Conservation (phyloP, 257 asterid species). For the Ophiorrhiza pumila region DNA sequence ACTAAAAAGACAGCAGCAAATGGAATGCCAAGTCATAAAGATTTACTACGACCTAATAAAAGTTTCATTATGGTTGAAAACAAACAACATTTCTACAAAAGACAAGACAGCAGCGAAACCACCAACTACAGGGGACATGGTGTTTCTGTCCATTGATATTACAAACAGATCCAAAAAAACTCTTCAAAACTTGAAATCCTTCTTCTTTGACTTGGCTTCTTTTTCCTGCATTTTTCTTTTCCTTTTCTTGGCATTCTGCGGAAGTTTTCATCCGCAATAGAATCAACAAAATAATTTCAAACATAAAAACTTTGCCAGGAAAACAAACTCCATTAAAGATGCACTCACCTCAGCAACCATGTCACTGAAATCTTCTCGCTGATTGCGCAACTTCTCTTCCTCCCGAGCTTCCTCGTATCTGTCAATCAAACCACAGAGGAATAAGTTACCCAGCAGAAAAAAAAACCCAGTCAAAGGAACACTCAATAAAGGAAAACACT, state of each 20-base stretch:
- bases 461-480: not conserved
- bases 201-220: slow-evolving; percentile 88
- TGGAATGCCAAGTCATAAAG: too few relatives aligned
- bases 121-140: not conserved
- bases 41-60: too few relatives aligned
- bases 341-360: slow-evolving; percentile 88
- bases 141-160: not conserved
- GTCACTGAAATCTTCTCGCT: slow-evolving; percentile 95
- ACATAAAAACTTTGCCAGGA: not conserved
- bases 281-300: not conserved
- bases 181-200: slow-evolving; percentile 72
- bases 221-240: slow-evolving; percentile 91
- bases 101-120: not conserved
- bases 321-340: not conserved
- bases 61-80: too few relatives aligned
- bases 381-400: slow-evolving; percentile 80
- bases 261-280: slow-evolving; percentile 15
- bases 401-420: slow-evolving; percentile 98
- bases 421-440: slow-evolving; percentile 7
- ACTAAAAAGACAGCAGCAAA: too few relatives aligned
- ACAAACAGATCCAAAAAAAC: not conserved
- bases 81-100: too few relatives aligned
- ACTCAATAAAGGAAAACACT: slow-evolving; percentile 17
- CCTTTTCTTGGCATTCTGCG: slow-evolving; percentile 85
- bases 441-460: not conserved